These are phyloP conservation scores for Globisporangium spinosum DNA, from an alignment of 352 stramenopile genomes.

Conservation along the genomic window DNA sequence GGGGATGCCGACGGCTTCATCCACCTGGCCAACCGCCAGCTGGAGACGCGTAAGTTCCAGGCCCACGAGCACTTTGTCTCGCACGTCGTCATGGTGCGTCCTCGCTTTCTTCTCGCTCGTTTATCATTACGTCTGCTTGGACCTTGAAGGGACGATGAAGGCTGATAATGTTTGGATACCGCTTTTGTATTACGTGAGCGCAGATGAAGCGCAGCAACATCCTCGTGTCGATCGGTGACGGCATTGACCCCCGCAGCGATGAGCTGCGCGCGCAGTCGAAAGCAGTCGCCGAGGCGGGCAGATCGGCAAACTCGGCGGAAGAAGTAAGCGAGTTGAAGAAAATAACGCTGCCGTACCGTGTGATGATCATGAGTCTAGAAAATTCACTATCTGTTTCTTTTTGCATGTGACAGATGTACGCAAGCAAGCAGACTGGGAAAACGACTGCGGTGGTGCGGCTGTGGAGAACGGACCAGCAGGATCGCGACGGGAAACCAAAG, in stretches of 20 bases:
- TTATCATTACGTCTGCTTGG: neutral
- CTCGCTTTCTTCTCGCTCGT: neutral
- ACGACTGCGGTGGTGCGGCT: conserved; percentile 77
- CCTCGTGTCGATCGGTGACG: conserved; percentile 81
- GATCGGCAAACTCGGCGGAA: conserved; percentile 42
- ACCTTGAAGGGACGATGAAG: neutral
- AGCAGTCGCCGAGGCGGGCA: conserved; percentile 69
- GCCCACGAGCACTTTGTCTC: conserved; percentile 86
- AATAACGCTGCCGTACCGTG: neutral
- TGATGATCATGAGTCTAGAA: neutral
- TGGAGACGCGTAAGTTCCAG: conserved; percentile 81
- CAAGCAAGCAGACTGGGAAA: conserved; percentile 57
- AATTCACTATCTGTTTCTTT: neutral
- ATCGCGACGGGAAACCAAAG: conserved; percentile 82
- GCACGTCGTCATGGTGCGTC: conserved; percentile 81
- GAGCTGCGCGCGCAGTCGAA: conserved; percentile 77
- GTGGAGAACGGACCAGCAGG: conserved; percentile 87
- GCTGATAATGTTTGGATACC: neutral
- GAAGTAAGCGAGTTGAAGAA: conserved; percentile 27
- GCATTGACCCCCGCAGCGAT: conserved; percentile 77
- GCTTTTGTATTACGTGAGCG: conserved; percentile 1
- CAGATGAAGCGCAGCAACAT: conserved; percentile 89
- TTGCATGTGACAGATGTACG: conserved; percentile 43
- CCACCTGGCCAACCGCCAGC: conserved; percentile 77
- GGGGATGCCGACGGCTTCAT: conserved; percentile 81